phyloP scores from a whole-genome alignment of 2,329 filamentous ascomycete species.

The Claviceps spartinae region DNA sequence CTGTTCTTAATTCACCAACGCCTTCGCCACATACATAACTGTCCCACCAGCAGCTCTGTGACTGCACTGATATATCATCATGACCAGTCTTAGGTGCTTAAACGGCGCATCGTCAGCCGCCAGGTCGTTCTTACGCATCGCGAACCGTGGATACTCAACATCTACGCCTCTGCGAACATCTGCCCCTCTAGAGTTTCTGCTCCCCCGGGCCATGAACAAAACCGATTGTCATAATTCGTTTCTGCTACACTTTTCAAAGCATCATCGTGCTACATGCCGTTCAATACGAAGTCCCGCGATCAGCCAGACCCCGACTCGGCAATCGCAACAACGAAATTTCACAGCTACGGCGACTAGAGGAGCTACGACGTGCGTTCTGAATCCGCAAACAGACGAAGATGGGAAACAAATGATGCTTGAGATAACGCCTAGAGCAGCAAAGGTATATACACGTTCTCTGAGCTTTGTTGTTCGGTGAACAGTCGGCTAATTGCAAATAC shows the following conservation, averaged over 20 bases:
- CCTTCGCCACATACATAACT: not conserved
- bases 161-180: conserved; percentile 12
- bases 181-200: conserved; percentile 25
- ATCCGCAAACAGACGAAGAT: conserved; percentile 68
- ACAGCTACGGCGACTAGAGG: conserved; percentile 20
- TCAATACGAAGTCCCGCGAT: not conserved
- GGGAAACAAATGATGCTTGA: conserved; percentile 73
- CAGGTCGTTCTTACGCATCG: conserved; percentile 28
- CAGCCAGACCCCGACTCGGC: not conserved
- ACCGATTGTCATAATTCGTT: not conserved
- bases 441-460: conserved; percentile 32
- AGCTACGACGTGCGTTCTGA: conserved; percentile 42
- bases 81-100: conserved; percentile 22
- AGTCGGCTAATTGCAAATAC: not conserved
- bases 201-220: conserved; percentile 17
- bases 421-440: conserved; percentile 71
- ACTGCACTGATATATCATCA: conserved; percentile 7
- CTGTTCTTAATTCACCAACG: not conserved
- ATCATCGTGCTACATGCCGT: not conserved
- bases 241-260: not conserved
- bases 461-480: not conserved
- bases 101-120: conserved; percentile 25
- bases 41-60: not conserved
- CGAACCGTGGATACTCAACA: conserved; percentile 20
- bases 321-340: conserved; percentile 18